A percentile compares a stretch with the other conserved stretches of the same genome.
Conservation (phyloP, 192 early-diverging fungal species). For the Coemansia asiatica region DNA sequence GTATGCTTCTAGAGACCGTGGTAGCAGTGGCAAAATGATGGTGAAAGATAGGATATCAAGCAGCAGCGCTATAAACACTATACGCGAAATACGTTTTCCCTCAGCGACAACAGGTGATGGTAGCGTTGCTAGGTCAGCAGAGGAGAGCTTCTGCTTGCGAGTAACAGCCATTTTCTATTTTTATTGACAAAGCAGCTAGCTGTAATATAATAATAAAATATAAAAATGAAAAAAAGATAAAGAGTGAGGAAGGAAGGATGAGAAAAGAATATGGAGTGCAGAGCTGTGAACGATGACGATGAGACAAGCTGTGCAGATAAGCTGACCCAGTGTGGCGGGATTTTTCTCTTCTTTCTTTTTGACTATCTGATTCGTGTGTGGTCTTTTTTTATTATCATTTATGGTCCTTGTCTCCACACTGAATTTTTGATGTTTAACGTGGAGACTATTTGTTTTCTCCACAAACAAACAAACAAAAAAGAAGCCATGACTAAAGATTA, state of each 20-base stretch:
- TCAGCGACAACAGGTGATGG: not conserved
- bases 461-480: no score
- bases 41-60: conserved; percentile 98
- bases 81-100: conserved; percentile 41
- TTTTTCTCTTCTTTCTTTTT: not conserved
- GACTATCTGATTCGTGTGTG: no score
- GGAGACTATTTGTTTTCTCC: no score
- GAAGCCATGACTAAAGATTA: no score
- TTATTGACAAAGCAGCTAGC: not conserved
- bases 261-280: not conserved
- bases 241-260: not conserved
- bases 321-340: conserved; percentile 6
- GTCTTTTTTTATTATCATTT: no score
- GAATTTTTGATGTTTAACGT: no score
- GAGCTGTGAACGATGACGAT: not conserved
- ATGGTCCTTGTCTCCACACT: not conserved
- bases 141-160: not conserved
- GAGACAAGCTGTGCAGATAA: no score
- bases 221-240: not conserved
- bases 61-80: conserved; percentile 81
- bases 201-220: not conserved
- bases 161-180: not conserved
- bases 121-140: not conserved
- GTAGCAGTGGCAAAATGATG: conserved; percentile 93
- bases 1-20: conserved; percentile 87